Evolutionary conservation across 164 flowering plant genomes (phyloP).

Genomic region (Annona squamosa): DNA sequence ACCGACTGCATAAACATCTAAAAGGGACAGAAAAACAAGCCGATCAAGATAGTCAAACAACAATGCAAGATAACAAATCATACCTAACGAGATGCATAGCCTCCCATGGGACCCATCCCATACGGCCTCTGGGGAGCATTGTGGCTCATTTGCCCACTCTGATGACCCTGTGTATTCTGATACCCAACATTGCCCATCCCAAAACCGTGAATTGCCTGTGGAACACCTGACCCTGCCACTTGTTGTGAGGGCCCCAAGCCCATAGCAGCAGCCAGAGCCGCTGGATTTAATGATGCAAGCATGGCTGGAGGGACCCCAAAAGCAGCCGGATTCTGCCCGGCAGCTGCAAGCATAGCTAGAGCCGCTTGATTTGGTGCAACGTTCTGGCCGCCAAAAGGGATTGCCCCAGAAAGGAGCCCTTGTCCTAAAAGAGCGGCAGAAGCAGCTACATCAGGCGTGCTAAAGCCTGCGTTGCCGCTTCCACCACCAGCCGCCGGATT

Average conservation of each 20-base stretch:
- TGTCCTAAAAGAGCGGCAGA: conserved; percentile 17
- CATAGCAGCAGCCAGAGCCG: conserved; percentile 16
- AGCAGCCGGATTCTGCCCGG: conserved; percentile 32
- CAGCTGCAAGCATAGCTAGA: conserved; percentile 27
- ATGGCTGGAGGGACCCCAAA: conserved; percentile 21
- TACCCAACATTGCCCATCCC: conserved; percentile 20
- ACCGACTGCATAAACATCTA: neutral
- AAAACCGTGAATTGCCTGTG: conserved; percentile 15
- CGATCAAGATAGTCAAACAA: neutral
- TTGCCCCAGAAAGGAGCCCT: conserved; percentile 16
- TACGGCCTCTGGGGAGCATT: conserved; percentile 17
- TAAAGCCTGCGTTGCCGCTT: conserved; percentile 2
- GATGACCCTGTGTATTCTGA: conserved; percentile 19
- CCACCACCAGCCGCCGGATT: neutral
- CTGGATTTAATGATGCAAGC: conserved; percentile 23
- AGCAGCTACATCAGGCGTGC: conserved; percentile 6
- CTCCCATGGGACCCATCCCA: conserved; percentile 17
- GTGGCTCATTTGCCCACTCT: conserved; percentile 16
- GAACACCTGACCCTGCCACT: conserved; percentile 1
- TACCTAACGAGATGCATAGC: conserved; percentile 26
- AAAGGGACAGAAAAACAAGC: neutral
- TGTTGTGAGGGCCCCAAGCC: conserved; percentile 4
- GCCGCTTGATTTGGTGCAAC: conserved; percentile 21
- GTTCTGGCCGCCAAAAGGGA: conserved; percentile 20
- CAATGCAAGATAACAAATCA: neutral